phyloP scores from a whole-genome alignment of 2,329 filamentous ascomycete species.

The Botrytis tulipae region DNA sequence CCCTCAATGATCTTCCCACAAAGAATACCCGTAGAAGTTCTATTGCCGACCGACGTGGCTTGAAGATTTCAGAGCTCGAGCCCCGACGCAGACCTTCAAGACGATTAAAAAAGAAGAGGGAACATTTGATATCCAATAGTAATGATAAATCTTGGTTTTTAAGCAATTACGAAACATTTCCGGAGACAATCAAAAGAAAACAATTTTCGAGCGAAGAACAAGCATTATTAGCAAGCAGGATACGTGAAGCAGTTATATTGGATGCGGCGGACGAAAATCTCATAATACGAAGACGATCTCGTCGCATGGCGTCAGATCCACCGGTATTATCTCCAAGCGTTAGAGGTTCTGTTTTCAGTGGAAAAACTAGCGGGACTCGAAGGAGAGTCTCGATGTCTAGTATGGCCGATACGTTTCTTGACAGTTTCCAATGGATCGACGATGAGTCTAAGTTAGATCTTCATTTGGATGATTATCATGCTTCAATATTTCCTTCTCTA shows the following conservation, averaged over 20 bases:
- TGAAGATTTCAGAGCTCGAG: constrained; percentile 32
- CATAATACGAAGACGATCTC: constrained; percentile 46
- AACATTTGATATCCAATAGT: constrained; percentile 43
- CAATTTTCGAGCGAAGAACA: constrained; percentile 73
- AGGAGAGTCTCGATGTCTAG: constrained; percentile 25
- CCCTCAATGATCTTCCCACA: constrained; percentile 35
- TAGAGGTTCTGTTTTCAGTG: constrained; percentile 6
- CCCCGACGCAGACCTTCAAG: constrained; percentile 30
- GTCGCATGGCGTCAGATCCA: constrained; percentile 31
- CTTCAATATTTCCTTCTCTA: constrained; percentile 35
- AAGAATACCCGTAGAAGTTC: constrained; percentile 31
- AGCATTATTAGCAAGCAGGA: constrained; percentile 54
- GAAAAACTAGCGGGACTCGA: constrained; percentile 13
- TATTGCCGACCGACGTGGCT: constrained; percentile 35
- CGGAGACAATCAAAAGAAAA: constrained; percentile 69
- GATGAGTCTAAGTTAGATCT: constrained; percentile 70
- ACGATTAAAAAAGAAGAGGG: constrained; percentile 33
- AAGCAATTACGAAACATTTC: constrained; percentile 48
- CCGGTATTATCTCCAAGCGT: constrained; percentile 14
- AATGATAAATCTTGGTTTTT: constrained; percentile 66
- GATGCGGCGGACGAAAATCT: constrained; percentile 59
- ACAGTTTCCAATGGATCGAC: constrained; percentile 72
- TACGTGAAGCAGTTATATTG: constrained; percentile 51
- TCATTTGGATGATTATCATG: constrained; percentile 68
- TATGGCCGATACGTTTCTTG: constrained; percentile 47